Evolutionary conservation across 768 basidiomycete species (phyloP).

Genomic region (Cytidiella melzeri): DNA sequence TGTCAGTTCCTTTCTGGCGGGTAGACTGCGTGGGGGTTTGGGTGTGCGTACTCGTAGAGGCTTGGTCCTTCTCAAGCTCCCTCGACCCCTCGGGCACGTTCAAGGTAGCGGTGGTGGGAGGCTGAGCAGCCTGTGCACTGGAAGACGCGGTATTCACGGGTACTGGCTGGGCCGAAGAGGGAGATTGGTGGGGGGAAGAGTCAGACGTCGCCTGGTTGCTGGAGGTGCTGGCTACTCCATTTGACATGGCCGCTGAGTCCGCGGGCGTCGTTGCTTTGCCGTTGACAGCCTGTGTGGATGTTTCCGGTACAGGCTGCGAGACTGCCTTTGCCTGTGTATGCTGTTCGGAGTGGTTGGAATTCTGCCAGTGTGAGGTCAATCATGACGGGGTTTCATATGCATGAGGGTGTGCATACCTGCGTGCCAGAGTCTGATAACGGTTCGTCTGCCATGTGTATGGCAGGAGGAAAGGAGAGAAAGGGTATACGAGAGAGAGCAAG

Average conservation of each 20-base stretch:
- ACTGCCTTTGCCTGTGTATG: constrained; percentile 14
- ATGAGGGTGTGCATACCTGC: neutral
- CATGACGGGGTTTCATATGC: neutral
- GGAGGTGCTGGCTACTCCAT: constrained; percentile 14
- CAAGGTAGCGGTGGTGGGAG: constrained; percentile 26
- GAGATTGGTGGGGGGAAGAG: constrained; percentile 22
- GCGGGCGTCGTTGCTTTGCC: constrained; percentile 7
- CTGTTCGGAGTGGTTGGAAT: constrained; percentile 1
- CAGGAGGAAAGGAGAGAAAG: constrained; percentile 19
- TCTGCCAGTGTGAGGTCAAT: neutral
- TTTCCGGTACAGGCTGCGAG: constrained; percentile 22
- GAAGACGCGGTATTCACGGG: constrained; percentile 3
- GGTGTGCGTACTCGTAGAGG: constrained; percentile 39
- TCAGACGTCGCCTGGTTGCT: constrained; percentile 10
- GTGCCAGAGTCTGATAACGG: constrained; percentile 14
- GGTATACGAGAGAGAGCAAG: constrained; percentile 22
- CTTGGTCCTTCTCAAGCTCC: constrained; percentile 41
- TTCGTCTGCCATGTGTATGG: constrained; percentile 22
- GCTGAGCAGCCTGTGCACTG: constrained; percentile 13
- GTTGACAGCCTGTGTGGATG: constrained; percentile 18
- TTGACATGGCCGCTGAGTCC: constrained; percentile 5
- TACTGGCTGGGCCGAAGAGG: constrained; percentile 11
- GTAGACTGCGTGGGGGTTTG: constrained; percentile 28
- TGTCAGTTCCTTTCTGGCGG: constrained; percentile 24
- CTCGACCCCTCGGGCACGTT: constrained; percentile 33